Conservation (phyloP, 2,329 filamentous ascomycete genomes). For the Pezicula neosporulosa region DNA sequence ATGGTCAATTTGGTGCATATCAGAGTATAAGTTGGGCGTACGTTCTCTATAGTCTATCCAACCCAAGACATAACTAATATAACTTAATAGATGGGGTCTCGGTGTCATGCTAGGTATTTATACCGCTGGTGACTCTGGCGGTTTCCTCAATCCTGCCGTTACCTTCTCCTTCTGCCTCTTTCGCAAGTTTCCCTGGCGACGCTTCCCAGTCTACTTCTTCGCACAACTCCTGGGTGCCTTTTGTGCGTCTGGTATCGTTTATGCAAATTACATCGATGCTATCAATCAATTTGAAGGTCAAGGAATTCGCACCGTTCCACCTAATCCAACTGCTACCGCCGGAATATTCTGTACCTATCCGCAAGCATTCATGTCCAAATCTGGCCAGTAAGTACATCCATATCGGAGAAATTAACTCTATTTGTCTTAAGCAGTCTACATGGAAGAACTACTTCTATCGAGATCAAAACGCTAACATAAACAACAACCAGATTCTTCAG, state of each 20-base stretch:
- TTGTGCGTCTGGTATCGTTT: constrained; percentile 55
- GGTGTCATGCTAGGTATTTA: constrained; percentile 70
- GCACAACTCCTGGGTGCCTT: constrained; percentile 68
- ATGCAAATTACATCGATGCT: constrained; percentile 60
- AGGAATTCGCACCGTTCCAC: constrained; percentile 59
- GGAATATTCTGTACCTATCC: constrained; percentile 75
- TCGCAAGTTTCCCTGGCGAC: constrained; percentile 65
- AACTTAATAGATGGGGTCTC: constrained; percentile 38
- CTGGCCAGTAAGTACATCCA: constrained; percentile 40
- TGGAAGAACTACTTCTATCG: too few relatives aligned
- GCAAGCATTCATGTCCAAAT: constrained; percentile 60
- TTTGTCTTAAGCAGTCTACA: too few relatives aligned
- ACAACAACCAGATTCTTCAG: constrained; percentile 51
- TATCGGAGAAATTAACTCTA: too few relatives aligned
- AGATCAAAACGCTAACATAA: too few relatives aligned
- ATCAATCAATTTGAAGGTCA: constrained; percentile 63
- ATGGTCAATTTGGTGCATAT: constrained; percentile 20
- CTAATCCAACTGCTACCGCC: constrained; percentile 55
- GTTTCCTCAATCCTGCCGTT: constrained; percentile 68
- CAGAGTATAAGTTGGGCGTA: constrained; percentile 24
- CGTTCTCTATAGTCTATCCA: not conserved
- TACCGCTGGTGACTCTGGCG: constrained; percentile 60
- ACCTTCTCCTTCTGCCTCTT: constrained; percentile 68
- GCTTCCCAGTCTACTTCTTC: constrained; percentile 64
- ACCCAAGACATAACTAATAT: not conserved